Evolutionary conservation across 192 early-diverging fungal genomes (phyloP).

Genomic region (Coemansia sp.): DNA sequence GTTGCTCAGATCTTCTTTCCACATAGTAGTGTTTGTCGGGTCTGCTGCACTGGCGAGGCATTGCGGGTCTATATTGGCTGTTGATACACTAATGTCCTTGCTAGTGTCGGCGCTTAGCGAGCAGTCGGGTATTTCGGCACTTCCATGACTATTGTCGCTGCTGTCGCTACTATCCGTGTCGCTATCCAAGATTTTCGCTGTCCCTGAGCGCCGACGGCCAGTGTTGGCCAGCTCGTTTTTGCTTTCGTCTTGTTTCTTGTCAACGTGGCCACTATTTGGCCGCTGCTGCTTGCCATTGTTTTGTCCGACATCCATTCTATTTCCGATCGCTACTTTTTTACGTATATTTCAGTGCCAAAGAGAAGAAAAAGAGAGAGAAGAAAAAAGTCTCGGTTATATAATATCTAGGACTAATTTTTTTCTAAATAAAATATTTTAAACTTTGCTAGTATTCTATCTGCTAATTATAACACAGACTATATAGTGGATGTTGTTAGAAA

Average conservation of each 20-base stretch:
- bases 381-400: conserved; percentile 1
- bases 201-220: neutral
- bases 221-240: neutral
- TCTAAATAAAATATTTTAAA: no score
- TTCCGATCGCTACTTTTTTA: neutral
- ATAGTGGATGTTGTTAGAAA: neutral
- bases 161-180: conserved; percentile 13
- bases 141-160: conserved; percentile 11
- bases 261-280: neutral
- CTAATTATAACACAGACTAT: neutral
- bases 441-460: no score
- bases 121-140: neutral
- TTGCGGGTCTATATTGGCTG: neutral
- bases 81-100: neutral
- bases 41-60: neutral
- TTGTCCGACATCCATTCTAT: conserved; percentile 10
- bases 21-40: conserved; percentile 2
- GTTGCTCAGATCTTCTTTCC: conserved; percentile 39
- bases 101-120: neutral
- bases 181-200: neutral
- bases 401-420: no score
- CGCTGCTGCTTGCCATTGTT: neutral
- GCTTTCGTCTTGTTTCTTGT: neutral
- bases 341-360: neutral
- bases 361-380: conserved; percentile 3